Conservation (phyloP, 1,284 basidiomycete species). For the Ceratobasidium sp. region DNA sequence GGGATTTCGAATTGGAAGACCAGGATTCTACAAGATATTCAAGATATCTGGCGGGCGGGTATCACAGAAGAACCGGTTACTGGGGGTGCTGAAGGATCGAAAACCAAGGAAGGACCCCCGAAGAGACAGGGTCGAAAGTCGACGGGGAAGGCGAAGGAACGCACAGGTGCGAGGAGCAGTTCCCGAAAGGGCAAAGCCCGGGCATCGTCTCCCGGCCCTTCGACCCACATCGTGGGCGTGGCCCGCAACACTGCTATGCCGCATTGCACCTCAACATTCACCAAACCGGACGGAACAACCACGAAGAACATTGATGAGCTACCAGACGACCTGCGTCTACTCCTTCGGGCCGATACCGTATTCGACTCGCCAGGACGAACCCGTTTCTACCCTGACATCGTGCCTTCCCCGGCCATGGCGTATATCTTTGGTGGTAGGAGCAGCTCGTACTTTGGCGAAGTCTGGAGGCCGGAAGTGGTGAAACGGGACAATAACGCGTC, state of each 20-base stretch:
- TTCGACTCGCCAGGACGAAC: background rate
- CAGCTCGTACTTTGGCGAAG: background rate
- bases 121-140: too few species aligned
- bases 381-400: conserved; percentile 4
- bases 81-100: too few species aligned
- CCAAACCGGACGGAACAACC: background rate
- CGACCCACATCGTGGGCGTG: too few species aligned
- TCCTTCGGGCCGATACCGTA: conserved; percentile 2
- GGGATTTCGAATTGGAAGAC: background rate
- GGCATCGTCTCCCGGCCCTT: too few species aligned
- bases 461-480: background rate
- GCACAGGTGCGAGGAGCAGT: background rate
- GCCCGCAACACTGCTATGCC: background rate
- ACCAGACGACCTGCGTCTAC: conserved; percentile 6
- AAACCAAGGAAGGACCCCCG: too few species aligned
- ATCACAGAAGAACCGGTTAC: background rate
- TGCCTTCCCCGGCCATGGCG: background rate
- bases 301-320: background rate
- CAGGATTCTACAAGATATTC: background rate
- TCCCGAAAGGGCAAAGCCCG: background rate
- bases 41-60: background rate
- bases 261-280: background rate
- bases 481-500: background rate
- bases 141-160: background rate
- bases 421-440: background rate